Conservation (phyloP, 495 filamentous ascomycete genomes). For the Bacidia gigantensis region DNA sequence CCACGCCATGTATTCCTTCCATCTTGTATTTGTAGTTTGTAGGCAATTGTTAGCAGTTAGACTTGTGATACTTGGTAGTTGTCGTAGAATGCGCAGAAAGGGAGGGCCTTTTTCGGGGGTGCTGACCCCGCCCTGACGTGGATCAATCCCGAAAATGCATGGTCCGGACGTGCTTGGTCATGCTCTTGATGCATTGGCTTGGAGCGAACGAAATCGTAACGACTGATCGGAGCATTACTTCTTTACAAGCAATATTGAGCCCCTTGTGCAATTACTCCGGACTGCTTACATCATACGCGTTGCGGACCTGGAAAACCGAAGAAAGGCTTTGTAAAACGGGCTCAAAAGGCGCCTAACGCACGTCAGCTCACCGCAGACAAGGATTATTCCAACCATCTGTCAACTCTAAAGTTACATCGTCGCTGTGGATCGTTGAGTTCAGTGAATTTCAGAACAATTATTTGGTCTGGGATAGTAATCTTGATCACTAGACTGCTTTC, state of each 20-base stretch:
- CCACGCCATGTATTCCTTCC: slow-evolving; percentile 53
- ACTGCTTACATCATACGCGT: not conserved
- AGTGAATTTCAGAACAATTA: too few species aligned
- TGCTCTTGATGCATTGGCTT: not conserved
- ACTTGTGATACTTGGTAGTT: not conserved
- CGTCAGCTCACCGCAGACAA: not conserved
- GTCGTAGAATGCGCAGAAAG: not conserved
- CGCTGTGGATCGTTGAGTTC: too few species aligned
- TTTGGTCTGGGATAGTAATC: too few species aligned
- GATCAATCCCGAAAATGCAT: not conserved
- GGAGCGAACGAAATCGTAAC: not conserved
- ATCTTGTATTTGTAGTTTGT: slow-evolving; percentile 21
- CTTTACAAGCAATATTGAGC: not conserved
- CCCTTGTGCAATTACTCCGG: not conserved
- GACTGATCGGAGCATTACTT: not conserved
- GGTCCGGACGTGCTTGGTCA: not conserved
- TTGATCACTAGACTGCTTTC: too few species aligned
- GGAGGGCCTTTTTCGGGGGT: not conserved
- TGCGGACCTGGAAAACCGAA: not conserved
- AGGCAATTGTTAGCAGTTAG: not conserved
- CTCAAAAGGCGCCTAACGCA: not conserved
- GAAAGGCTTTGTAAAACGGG: not conserved
- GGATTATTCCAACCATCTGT: too few species aligned
- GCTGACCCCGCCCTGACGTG: not conserved
- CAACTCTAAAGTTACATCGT: too few species aligned